phyloP scores from a whole-genome alignment of 2,329 filamentous ascomycete genomes.

The Diaporthe eres region DNA sequence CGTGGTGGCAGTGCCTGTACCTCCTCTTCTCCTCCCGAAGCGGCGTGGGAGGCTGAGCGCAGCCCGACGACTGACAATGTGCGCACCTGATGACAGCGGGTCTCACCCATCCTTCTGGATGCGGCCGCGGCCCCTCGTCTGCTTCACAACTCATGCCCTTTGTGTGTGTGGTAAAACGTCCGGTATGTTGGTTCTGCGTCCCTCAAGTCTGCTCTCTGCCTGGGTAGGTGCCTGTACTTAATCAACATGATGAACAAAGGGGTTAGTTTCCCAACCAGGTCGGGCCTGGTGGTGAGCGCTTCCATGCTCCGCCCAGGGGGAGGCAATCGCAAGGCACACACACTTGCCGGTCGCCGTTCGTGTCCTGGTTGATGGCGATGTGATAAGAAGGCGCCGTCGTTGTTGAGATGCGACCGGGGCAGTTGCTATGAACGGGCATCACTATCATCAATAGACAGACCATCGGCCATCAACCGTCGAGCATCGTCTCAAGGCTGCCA shows the following conservation, averaged over 20 bases:
- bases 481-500: slow-evolving; percentile 4
- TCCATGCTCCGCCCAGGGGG: not conserved
- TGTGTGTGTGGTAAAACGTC: slow-evolving; percentile 11
- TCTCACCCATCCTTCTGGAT: slow-evolving; percentile 20
- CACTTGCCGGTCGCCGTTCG: not conserved
- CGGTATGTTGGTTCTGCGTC: slow-evolving; percentile 16
- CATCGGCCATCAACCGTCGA: not conserved
- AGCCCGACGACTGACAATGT: not conserved
- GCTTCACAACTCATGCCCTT: slow-evolving; percentile 1
- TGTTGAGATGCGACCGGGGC: not conserved
- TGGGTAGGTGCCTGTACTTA: not conserved
- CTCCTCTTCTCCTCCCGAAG: not conserved
- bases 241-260: slow-evolving; percentile 7
- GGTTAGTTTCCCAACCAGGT: not conserved
- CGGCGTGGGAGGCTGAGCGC: slow-evolving; percentile 14
- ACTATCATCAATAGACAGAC: not conserved
- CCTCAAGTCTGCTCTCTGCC: slow-evolving; percentile 16
- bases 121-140: slow-evolving; percentile 17
- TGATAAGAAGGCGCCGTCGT: slow-evolving; percentile 30
- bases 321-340: slow-evolving; percentile 13
- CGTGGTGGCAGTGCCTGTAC: slow-evolving; percentile 18
- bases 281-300: not conserved
- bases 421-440: not conserved
- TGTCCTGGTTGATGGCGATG: not conserved
- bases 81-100: not conserved